These are phyloP conservation scores for Lachnellula suecica DNA, from an alignment of 2,329 filamentous ascomycete genomes.

Conservation along the genomic window DNA sequence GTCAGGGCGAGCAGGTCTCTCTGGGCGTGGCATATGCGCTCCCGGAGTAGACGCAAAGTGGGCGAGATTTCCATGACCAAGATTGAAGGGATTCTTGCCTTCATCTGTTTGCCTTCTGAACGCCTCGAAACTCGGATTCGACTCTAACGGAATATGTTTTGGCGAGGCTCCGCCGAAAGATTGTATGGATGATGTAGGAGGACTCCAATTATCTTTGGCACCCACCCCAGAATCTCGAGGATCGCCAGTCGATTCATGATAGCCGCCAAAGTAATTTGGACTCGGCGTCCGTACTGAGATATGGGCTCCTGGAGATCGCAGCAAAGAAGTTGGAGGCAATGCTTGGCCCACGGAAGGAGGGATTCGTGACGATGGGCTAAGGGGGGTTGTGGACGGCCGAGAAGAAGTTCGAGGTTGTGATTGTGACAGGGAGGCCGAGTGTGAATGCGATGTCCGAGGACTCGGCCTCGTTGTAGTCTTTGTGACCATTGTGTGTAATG, in stretches of 20 bases:
- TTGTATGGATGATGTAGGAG: conserved; percentile 67
- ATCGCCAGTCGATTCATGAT: conserved; percentile 60
- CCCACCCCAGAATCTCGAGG: conserved; percentile 62
- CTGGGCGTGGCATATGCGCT: conserved; percentile 17
- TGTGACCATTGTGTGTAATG: conserved; percentile 24
- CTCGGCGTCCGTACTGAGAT: conserved; percentile 52
- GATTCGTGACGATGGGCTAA: conserved; percentile 18
- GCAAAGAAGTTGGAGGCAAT: conserved; percentile 19
- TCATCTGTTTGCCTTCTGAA: conserved; percentile 73
- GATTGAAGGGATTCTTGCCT: conserved; percentile 52
- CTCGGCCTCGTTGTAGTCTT: conserved; percentile 30
- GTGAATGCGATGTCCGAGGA: conserved; percentile 27
- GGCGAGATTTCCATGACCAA: conserved; percentile 42
- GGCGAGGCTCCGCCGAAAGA: conserved; percentile 69
- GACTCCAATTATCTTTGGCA: conserved; percentile 72
- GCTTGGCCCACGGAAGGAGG: conserved; percentile 29
- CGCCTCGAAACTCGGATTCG: conserved; percentile 79
- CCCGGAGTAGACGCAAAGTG: conserved; percentile 42
- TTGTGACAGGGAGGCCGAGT: conserved; percentile 26
- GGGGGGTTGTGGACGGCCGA: conserved; percentile 22
- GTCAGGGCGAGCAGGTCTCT: conserved; percentile 22
- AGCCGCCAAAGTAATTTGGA: conserved; percentile 81
- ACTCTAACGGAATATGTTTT: conserved; percentile 68
- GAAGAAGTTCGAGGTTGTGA: conserved; percentile 19
- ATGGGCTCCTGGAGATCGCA: conserved; percentile 25